These are phyloP conservation scores for Phoma herbarum DNA, from an alignment of 2,329 filamentous ascomycete species.

Conservation along the genomic window DNA sequence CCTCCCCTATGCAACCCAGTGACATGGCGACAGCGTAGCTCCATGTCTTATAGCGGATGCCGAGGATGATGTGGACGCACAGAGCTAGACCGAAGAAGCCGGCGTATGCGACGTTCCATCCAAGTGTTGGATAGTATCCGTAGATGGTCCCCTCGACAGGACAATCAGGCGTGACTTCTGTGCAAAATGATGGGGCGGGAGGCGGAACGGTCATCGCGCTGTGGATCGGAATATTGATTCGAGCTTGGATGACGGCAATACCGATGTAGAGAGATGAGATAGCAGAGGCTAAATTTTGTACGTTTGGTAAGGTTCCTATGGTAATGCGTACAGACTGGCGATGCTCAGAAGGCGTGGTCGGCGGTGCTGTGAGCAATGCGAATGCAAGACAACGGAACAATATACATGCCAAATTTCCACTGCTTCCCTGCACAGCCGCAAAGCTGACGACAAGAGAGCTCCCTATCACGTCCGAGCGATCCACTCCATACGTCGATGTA, in stretches of 20 bases:
- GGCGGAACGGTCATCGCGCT: slow-evolving; percentile 9
- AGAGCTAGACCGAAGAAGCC: slow-evolving; percentile 59
- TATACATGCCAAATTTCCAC: not conserved
- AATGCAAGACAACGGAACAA: not conserved
- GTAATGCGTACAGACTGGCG: not conserved
- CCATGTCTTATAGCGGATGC: slow-evolving; percentile 62
- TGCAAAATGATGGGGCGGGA: slow-evolving; percentile 25
- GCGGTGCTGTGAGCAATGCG: not conserved
- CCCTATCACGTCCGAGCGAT: not conserved
- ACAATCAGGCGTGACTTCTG: slow-evolving; percentile 43
- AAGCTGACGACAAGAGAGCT: not conserved
- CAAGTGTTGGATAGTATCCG: slow-evolving; percentile 61
- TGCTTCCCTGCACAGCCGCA: not conserved
- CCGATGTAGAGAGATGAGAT: not conserved
- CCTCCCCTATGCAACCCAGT: slow-evolving; percentile 59
- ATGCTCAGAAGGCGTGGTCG: not conserved
- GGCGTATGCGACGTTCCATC: slow-evolving; percentile 61
- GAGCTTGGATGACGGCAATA: not conserved
- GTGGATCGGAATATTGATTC: not conserved
- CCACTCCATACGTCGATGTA: not conserved
- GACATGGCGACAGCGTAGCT: slow-evolving; percentile 60
- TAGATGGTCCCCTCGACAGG: slow-evolving; percentile 60
- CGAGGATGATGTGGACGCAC: slow-evolving; percentile 59
- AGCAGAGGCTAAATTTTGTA: not conserved
- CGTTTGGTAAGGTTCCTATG: not conserved